Evolutionary conservation across 352 stramenopile genomes (phyloP), one percentile per base, ranked within the genome.

Genomic region (Globisporangium middletonii): DNA sequence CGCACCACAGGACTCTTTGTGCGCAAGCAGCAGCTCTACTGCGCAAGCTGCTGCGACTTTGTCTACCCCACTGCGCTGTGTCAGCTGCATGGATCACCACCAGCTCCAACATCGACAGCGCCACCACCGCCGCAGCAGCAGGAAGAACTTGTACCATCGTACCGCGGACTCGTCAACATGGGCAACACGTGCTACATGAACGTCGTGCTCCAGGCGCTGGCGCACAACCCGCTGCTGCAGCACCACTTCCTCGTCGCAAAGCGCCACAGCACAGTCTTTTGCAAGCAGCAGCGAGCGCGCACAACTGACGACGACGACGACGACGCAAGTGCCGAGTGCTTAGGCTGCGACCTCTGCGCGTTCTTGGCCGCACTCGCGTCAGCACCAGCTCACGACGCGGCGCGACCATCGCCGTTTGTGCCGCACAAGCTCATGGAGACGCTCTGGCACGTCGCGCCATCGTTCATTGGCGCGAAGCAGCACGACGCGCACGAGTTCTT

Each of bases 181-280:
- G 84, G 84, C 38, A 94, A 91, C 60, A 89, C 84, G 48, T 92
- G 84, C 77, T 94, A 83, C 49, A 83, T 94, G 79, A 92, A 88
- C 64, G 76, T 75, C 1, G 82, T 92, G 51, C 63, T 94, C 43
- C 84, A 94, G 63, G 68, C 75, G 15, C 64, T 90, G 48, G 73
- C 71, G 18, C 78, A 88, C 68, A 92, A 88, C 43, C 76, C 71
- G 19, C 72, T 92, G 59, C 53, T 89, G 9, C 77, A 86, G 54
- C 68, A 88, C 66, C 82, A 86, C 37, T 91, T 88, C 57, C 81
- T 90, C 27, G 65, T 88, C 30, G 65, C 73, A 3, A 79, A 69
- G 23, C 71, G 69, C 27, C 79, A 89, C 61, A 76, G 85, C 59
- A 83, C 72, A 23, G 77, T 60, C 0, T 85, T 87, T 27, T 89